Percentiles rank a stretch among this genome's conserved stretches.
Evolutionary conservation across 129 eudicot species (phyloP).

Genomic region (Chrysanthemum lavandulifolium): DNA sequence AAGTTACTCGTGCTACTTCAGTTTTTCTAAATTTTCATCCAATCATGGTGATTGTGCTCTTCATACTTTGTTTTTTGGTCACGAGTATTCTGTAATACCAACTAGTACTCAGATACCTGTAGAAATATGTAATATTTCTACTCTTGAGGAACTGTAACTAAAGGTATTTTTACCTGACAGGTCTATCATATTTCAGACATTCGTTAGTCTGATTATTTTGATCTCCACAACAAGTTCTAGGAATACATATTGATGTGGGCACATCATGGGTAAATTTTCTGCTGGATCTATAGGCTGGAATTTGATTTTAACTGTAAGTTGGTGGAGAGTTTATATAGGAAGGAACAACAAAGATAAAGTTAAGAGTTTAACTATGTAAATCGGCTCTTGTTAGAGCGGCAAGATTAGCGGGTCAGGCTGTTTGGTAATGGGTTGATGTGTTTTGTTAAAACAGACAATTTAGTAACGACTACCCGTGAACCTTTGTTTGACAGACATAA

Average conservation of each 20-base stretch:
- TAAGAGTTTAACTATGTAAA: slow-evolving; percentile 12
- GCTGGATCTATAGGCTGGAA: slow-evolving; percentile 58
- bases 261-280: slow-evolving; percentile 48
- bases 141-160: slow-evolving; percentile 74
- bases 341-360: slow-evolving; percentile 52
- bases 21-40: background rate
- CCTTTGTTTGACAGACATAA: too few relatives aligned
- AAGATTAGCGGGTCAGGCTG: background rate
- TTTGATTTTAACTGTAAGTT: slow-evolving; percentile 41
- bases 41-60: slow-evolving; percentile 17
- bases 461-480: too few relatives aligned
- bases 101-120: slow-evolving; percentile 64
- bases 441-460: too few relatives aligned
- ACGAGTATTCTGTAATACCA: slow-evolving; percentile 75
- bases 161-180: background rate
- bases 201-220: background rate
- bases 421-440: too few relatives aligned
- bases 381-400: background rate
- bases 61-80: slow-evolving; percentile 18
- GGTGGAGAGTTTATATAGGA: slow-evolving; percentile 55
- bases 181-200: background rate
- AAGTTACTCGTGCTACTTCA: slow-evolving; percentile 21
- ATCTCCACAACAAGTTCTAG: slow-evolving; percentile 13
- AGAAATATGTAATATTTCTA: slow-evolving; percentile 65
- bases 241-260: slow-evolving; percentile 25